Percentiles rank a stretch among this genome's conserved stretches.
These are phyloP conservation scores for Chaetomidium leptoderma DNA, from an alignment of 495 filamentous ascomycete genomes.

Conservation along the genomic window DNA sequence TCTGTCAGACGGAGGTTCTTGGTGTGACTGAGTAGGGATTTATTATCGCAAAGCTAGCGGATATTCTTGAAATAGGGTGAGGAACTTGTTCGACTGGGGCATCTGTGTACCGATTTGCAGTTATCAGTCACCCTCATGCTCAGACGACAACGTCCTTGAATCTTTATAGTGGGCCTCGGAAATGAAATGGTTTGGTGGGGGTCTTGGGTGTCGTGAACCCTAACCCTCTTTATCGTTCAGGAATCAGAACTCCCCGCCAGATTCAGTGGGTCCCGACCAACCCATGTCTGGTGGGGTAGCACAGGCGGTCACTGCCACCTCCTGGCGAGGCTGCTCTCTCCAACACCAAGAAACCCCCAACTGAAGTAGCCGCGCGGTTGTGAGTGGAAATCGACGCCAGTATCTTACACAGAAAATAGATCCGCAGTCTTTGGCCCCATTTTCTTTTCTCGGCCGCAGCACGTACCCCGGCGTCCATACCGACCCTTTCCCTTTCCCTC, in stretches of 20 bases:
- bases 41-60: not conserved
- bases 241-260: not conserved
- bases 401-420: not conserved
- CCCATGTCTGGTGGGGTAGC: conserved; percentile 4
- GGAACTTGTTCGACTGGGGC: not conserved
- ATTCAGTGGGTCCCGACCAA: not conserved
- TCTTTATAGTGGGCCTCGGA: conserved; percentile 5
- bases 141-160: conserved; percentile 2
- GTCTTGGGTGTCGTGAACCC: not conserved
- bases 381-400: not conserved
- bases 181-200: not conserved
- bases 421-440: not conserved
- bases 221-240: not conserved
- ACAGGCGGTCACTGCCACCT: conserved; percentile 20
- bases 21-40: not conserved
- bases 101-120: not conserved
- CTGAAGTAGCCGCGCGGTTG: not conserved
- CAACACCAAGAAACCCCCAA: not conserved
- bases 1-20: not conserved
- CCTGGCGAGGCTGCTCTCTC: conserved; percentile 13
- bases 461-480: no score
- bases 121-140: conserved; percentile 1
- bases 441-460: no score
- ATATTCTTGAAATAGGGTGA: no score
- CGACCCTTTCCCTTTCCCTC: not conserved